Percentiles rank a stretch among this genome's conserved stretches.
Conservation (phyloP, 345 rosid species). For the Acer saccharum region DNA sequence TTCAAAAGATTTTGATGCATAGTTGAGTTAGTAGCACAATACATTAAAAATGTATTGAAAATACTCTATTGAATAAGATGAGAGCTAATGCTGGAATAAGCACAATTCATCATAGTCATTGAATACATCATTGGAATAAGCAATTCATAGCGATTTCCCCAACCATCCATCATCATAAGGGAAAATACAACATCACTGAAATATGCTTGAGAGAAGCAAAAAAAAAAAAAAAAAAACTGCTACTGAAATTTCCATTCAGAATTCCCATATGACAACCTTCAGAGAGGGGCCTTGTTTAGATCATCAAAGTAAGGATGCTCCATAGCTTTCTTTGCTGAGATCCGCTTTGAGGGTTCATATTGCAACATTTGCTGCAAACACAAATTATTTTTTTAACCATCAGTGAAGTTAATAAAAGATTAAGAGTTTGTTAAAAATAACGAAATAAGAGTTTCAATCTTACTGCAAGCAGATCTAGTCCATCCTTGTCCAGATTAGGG, state of each 20-base stretch:
- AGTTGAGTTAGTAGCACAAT: too few species aligned
- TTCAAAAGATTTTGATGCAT: too few species aligned
- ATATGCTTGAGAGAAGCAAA: constrained; percentile 66
- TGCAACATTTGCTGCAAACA: constrained; percentile 85
- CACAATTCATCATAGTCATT: background rate
- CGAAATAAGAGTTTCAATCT: constrained; percentile 21
- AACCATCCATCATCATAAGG: background rate
- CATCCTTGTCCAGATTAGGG: constrained; percentile 65
- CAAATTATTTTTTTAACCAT: background rate
- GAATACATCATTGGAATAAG: background rate
- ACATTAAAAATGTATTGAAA: too few species aligned
- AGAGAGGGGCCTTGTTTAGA: constrained; percentile 58
- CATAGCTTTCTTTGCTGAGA: constrained; percentile 94
- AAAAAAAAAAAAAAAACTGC: constrained; percentile 1
- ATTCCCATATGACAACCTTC: constrained; percentile 19
- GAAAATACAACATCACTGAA: background rate
- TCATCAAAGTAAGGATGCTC: constrained; percentile 92
- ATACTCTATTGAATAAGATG: too few species aligned
- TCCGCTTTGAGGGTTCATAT: constrained; percentile 80
- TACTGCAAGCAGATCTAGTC: constrained; percentile 76
- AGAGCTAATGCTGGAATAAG: background rate
- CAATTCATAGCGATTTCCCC: background rate
- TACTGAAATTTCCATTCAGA: background rate
- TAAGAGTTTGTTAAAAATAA: too few species aligned
- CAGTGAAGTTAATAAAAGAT: background rate